phyloP scores from a whole-genome alignment of 176 grass and related monocot species.

The Puccinellia tenuiflora region DNA sequence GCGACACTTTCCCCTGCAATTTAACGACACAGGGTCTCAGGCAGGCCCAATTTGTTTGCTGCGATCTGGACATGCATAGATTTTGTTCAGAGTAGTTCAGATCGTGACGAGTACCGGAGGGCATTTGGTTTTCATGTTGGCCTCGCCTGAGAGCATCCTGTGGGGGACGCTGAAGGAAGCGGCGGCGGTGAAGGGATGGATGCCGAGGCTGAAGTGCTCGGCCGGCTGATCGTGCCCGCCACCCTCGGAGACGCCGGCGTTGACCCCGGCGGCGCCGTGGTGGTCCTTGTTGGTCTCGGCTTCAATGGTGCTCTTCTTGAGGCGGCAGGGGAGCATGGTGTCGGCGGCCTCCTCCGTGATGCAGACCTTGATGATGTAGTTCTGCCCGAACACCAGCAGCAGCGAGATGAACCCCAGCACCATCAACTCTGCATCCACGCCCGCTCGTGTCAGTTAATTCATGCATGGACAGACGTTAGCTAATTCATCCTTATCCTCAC shows the following conservation, averaged over 20 bases:
- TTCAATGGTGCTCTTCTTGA: conserved; percentile 7
- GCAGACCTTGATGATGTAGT: conserved; percentile 81
- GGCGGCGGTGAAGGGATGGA: not conserved
- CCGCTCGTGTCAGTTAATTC: not conserved
- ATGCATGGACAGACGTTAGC: not conserved
- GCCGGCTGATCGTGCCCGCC: not conserved
- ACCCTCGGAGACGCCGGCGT: not conserved
- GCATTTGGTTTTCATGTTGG: conserved; percentile 40
- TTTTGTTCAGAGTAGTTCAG: not conserved
- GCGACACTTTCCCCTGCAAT: conserved; percentile 67
- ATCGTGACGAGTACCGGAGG: conserved; percentile 24
- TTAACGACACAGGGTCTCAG: not conserved
- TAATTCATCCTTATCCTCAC: conserved; percentile 27
- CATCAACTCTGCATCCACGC: conserved; percentile 60
- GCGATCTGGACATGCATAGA: not conserved
- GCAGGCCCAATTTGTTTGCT: not conserved
- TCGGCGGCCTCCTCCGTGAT: conserved; percentile 55
- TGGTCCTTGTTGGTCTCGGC: conserved; percentile 6
- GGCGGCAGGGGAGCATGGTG: conserved; percentile 80
- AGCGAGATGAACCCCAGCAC: conserved; percentile 94
- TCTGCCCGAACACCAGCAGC: conserved; percentile 80
- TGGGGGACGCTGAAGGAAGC: not conserved
- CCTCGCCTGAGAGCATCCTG: conserved; percentile 31
- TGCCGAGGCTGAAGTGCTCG: conserved; percentile 21
- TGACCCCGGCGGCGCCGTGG: not conserved